These are phyloP conservation scores for Tolypocladium tropicale DNA, from an alignment of 2,329 filamentous ascomycete species.

Conservation along the genomic window DNA sequence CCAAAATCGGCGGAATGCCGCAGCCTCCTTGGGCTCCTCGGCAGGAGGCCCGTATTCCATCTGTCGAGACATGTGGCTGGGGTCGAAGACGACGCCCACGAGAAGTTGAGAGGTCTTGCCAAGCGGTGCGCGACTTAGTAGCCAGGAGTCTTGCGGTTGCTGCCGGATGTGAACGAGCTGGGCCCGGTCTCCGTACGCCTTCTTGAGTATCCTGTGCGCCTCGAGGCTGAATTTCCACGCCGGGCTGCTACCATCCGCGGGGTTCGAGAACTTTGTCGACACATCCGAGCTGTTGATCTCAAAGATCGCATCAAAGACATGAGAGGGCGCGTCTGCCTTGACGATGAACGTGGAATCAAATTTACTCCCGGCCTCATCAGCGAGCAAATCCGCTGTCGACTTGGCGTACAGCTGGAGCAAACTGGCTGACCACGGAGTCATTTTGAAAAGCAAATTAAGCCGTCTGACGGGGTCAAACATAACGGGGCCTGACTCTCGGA, in stretches of 20 bases:
- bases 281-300: constrained; percentile 22
- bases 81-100: constrained; percentile 63
- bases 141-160: constrained; percentile 20
- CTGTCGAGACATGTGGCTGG: constrained; percentile 59
- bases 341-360: constrained; percentile 79
- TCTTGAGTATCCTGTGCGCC: constrained; percentile 54
- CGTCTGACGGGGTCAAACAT: constrained; percentile 67
- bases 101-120: constrained; percentile 30
- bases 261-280: constrained; percentile 12
- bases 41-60: constrained; percentile 84
- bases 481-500: constrained; percentile 47
- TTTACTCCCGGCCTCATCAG: constrained; percentile 63
- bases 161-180: constrained; percentile 53
- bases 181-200: constrained; percentile 66
- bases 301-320: constrained; percentile 42
- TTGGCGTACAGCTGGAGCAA: constrained; percentile 65
- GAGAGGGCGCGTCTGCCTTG: constrained; percentile 41
- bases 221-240: constrained; percentile 39
- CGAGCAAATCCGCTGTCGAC: constrained; percentile 63
- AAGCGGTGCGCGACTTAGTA: constrained; percentile 11
- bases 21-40: constrained; percentile 75
- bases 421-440: constrained; percentile 74
- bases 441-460: constrained; percentile 82
- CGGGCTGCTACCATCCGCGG: constrained; percentile 30
- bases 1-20: constrained; percentile 84